phyloP scores from a whole-genome alignment of 2,329 filamentous ascomycete species.

The Beauveria australis region DNA sequence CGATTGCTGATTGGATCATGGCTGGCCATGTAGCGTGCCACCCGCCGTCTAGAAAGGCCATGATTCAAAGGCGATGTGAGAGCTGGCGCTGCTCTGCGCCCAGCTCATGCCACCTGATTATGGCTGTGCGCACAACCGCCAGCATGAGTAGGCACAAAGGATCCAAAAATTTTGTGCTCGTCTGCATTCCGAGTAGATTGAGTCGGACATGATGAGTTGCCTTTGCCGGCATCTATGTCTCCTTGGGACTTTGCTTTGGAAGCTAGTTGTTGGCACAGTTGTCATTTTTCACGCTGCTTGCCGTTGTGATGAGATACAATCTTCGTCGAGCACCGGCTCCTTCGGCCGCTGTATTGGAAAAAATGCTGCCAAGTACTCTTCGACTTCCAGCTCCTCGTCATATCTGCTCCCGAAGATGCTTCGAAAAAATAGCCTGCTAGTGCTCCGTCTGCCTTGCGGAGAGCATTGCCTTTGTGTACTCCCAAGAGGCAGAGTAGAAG shows the following conservation, averaged over 20 bases:
- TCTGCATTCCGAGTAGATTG: too few relatives aligned
- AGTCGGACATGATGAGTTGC: too few relatives aligned
- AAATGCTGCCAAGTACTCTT: neutral
- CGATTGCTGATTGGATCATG: neutral
- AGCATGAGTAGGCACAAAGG: neutral
- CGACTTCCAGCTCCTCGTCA: neutral
- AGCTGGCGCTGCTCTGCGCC: neutral
- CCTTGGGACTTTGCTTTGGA: neutral
- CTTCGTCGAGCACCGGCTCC: neutral
- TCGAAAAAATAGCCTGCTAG: neutral
- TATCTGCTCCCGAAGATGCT: neutral
- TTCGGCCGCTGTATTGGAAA: neutral
- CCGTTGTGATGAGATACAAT: neutral
- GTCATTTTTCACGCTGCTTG: neutral
- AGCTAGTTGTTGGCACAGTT: neutral
- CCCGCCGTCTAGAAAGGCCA: neutral
- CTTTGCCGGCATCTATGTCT: too few relatives aligned
- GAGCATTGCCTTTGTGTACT: slow-evolving; percentile 23
- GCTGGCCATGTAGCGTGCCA: neutral
- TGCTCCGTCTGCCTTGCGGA: neutral
- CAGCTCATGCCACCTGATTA: neutral
- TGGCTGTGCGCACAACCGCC: neutral
- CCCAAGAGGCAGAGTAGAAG: slow-evolving; percentile 38
- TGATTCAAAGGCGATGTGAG: neutral
- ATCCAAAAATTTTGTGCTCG: too few relatives aligned